phyloP scores from a whole-genome alignment of 2,329 filamentous ascomycete genomes.

The Magnaporthiopsis rhizophila region DNA sequence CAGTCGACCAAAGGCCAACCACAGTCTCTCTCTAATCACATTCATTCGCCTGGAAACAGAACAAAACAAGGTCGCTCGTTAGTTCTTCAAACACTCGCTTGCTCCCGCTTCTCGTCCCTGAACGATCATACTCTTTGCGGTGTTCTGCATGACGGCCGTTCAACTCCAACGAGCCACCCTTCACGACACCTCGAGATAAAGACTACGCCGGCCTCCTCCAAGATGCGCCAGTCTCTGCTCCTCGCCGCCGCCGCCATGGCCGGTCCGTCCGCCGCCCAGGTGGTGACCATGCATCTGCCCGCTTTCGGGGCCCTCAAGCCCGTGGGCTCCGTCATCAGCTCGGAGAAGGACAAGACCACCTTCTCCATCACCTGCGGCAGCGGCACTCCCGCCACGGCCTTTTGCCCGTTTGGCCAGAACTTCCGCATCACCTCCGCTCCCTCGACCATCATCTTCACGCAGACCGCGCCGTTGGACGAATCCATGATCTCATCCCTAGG shows the following conservation, averaged over 20 bases:
- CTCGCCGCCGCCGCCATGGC: constrained; percentile 6
- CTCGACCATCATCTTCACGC: neutral
- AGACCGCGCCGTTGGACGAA: neutral
- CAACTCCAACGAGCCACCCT: too few relatives aligned
- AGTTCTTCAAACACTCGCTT: neutral
- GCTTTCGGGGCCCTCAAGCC: constrained; percentile 9
- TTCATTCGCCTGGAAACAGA: neutral
- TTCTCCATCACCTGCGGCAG: constrained; percentile 9
- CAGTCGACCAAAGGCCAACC: neutral
- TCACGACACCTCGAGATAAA: too few relatives aligned
- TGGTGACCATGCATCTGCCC: constrained; percentile 15
- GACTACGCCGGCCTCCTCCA: neutral
- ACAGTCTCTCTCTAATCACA: neutral
- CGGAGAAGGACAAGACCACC: constrained; percentile 16
- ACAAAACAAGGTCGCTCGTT: neutral
- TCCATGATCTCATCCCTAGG: neutral
- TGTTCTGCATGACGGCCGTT: too few relatives aligned
- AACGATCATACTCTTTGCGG: too few relatives aligned
- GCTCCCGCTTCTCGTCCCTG: neutral
- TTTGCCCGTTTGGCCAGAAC: neutral
- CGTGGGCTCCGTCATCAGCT: constrained; percentile 18
- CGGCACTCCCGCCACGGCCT: neutral
- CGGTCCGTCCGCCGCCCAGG: constrained; percentile 5
- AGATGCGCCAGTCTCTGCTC: neutral
- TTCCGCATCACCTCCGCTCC: neutral